Conservation (phyloP, 2,329 filamentous ascomycete species). For the Monosporascus sp. region DNA sequence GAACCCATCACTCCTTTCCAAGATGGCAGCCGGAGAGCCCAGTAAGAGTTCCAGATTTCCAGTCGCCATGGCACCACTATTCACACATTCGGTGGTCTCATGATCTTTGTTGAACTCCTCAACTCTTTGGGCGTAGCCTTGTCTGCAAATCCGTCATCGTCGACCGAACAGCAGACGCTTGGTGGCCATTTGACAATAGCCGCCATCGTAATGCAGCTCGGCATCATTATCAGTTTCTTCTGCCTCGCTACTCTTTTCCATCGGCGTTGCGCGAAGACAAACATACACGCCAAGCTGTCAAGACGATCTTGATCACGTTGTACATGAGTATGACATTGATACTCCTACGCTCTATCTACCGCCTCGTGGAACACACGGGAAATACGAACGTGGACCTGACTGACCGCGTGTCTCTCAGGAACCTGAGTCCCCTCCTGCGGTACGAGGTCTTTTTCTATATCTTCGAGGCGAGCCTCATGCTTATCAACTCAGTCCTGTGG, state of each 20-base stretch:
- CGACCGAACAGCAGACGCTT: not conserved
- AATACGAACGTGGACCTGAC: conserved; percentile 28
- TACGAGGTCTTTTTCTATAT: conserved; percentile 43
- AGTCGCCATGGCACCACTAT: not conserved
- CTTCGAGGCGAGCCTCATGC: conserved; percentile 38
- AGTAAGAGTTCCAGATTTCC: not conserved
- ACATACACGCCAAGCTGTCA: conserved; percentile 12
- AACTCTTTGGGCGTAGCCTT: conserved; percentile 27
- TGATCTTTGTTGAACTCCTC: conserved; percentile 29
- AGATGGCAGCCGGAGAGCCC: conserved; percentile 3
- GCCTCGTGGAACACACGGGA: conserved; percentile 39
- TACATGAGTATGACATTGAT: conserved; percentile 40
- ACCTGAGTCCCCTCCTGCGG: conserved; percentile 30
- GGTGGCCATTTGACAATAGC: conserved; percentile 12
- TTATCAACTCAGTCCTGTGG: conserved; percentile 36
- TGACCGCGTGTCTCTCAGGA: conserved; percentile 21
- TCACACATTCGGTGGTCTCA: conserved; percentile 35
- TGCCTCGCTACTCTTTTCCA: conserved; percentile 32
- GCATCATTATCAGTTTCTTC: conserved; percentile 31
- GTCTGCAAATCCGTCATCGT: conserved; percentile 15
- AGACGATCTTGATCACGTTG: conserved; percentile 29
- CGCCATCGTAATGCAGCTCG: conserved; percentile 31
- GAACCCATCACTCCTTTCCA: not conserved
- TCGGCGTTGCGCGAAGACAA: conserved; percentile 4
- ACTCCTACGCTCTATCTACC: conserved; percentile 42